Evolutionary conservation across 192 early-diverging fungal genomes (phyloP).

Genomic region (Linnemannia zychae): DNA sequence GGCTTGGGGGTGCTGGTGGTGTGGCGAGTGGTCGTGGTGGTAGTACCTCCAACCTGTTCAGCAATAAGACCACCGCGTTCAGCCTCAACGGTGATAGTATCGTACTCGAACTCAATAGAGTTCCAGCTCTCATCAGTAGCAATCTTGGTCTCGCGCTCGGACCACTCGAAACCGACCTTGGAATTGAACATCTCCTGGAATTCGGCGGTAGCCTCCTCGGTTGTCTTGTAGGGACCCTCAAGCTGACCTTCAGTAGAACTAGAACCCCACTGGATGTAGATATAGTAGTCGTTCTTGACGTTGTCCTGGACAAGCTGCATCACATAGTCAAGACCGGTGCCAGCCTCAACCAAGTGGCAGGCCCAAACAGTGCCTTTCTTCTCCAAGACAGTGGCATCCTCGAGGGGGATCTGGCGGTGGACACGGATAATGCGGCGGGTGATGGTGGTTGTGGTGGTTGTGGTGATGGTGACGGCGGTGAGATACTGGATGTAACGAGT

Average conservation of each 20-base stretch:
- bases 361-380: conserved; percentile 38
- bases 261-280: conserved; percentile 56
- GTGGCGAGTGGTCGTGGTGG: not conserved
- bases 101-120: conserved; percentile 41
- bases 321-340: conserved; percentile 45
- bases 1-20: not conserved
- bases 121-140: conserved; percentile 32
- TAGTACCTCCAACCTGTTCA: not conserved
- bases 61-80: conserved; percentile 14
- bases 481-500: conserved; percentile 52
- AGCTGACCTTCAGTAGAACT: conserved; percentile 33
- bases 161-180: conserved; percentile 44
- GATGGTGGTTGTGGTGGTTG: conserved; percentile 32
- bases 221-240: conserved; percentile 45
- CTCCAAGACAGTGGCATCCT: conserved; percentile 47
- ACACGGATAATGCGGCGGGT: conserved; percentile 44
- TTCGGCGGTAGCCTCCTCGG: conserved; percentile 28
- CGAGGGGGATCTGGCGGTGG: conserved; percentile 22
- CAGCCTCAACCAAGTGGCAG: conserved; percentile 46
- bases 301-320: conserved; percentile 47
- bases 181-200: conserved; percentile 43
- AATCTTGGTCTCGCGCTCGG: conserved; percentile 19
- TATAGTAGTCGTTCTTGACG: conserved; percentile 40
- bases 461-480: conserved; percentile 41
- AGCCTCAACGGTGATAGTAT: conserved; percentile 22